These are phyloP conservation scores for Lumnitzera littorea DNA, from an alignment of 345 rosid species.

Conservation along the genomic window DNA sequence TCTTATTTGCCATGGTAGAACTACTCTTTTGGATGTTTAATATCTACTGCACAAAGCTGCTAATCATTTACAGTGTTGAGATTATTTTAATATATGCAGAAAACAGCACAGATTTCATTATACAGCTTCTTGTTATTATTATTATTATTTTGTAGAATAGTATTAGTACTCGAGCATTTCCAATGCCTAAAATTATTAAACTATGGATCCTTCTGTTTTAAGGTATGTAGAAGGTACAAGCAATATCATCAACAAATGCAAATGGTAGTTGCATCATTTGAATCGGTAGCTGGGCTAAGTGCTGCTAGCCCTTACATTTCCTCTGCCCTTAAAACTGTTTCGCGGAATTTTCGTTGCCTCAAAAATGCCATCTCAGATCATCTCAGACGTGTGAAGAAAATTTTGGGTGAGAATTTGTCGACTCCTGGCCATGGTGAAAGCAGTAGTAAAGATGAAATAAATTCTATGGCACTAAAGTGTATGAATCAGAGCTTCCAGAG, in stretches of 20 bases:
- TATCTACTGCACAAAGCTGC: no score
- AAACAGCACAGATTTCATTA: no score
- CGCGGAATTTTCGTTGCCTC: slow-evolving; percentile 39
- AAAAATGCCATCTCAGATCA: slow-evolving; percentile 37
- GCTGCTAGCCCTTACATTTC: slow-evolving; percentile 46
- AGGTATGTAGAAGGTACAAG: slow-evolving; percentile 51
- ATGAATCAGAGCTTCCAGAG: slow-evolving; percentile 25
- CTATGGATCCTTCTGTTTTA: not conserved
- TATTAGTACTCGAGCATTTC: no score
- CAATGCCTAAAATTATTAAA: not conserved
- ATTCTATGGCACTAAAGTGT: slow-evolving; percentile 15
- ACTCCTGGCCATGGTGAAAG: slow-evolving; percentile 18
- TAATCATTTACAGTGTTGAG: no score
- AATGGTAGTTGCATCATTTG: slow-evolving; percentile 61
- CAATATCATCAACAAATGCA: slow-evolving; percentile 58
- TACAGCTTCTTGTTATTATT: no score
- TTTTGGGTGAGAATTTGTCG: slow-evolving; percentile 28
- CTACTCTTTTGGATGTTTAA: no score
- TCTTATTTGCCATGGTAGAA: no score
- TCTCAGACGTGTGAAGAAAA: slow-evolving; percentile 25
- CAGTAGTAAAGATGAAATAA: slow-evolving; percentile 18
- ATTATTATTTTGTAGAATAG: no score
- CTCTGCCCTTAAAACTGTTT: slow-evolving; percentile 33
- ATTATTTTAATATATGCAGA: no score
- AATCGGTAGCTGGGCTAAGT: slow-evolving; percentile 52